phyloP scores from a whole-genome alignment of 768 basidiomycete genomes.

The Leccinum boreale region DNA sequence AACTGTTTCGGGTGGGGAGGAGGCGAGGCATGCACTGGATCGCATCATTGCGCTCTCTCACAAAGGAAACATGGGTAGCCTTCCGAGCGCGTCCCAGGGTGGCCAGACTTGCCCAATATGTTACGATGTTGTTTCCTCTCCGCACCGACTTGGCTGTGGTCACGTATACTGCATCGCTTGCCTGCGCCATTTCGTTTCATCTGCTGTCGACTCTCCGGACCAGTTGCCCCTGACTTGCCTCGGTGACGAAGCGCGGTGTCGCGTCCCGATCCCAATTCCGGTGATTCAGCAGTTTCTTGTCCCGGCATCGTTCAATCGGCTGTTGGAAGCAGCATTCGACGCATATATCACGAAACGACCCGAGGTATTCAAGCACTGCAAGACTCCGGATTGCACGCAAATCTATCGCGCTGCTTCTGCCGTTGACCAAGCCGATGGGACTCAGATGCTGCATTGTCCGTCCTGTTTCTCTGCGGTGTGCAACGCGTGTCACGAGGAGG shows the following conservation, averaged over 20 bases:
- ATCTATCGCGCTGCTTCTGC: conserved; percentile 55
- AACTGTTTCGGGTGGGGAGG: conserved; percentile 54
- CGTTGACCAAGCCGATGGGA: conserved; percentile 34
- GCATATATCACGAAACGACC: conserved; percentile 56
- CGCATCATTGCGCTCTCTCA: conserved; percentile 43
- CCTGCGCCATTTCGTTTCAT: conserved; percentile 51
- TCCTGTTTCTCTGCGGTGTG: conserved; percentile 67
- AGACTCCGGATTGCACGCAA: conserved; percentile 73
- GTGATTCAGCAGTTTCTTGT: conserved; percentile 50
- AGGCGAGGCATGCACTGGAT: conserved; percentile 46
- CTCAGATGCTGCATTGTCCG: conserved; percentile 53
- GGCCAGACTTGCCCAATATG: conserved; percentile 51
- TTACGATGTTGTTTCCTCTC: conserved; percentile 41
- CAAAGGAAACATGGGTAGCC: conserved; percentile 11
- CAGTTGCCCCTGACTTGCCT: conserved; percentile 68
- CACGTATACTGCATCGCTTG: conserved; percentile 68
- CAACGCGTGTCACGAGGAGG: conserved; percentile 54
- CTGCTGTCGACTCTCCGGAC: conserved; percentile 49
- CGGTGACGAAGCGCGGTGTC: conserved; percentile 58
- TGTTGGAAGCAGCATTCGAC: conserved; percentile 56
- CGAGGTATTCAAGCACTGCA: conserved; percentile 66
- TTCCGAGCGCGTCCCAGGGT: conserved; percentile 1
- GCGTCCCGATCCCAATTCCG: conserved; percentile 48
- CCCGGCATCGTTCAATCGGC: conserved; percentile 47
- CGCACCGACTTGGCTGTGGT: conserved; percentile 52